Percentiles rank a stretch among this genome's conserved stretches.
phyloP scores from a whole-genome alignment of 2,329 filamentous ascomycete genomes.

The Dactylellina drechsleri region DNA sequence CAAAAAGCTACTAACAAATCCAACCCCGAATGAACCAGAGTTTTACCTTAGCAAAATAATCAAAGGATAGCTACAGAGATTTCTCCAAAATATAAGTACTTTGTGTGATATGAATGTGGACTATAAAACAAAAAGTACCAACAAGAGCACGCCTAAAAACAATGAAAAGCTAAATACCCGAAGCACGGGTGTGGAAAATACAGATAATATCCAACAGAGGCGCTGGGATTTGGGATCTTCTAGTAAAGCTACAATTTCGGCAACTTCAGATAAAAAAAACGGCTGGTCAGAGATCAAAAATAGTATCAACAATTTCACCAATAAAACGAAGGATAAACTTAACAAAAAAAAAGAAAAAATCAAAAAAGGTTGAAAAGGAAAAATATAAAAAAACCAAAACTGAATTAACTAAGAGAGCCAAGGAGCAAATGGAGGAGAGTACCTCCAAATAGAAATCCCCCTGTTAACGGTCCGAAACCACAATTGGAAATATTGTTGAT shows the following conservation, averaged over 20 bases:
- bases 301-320: neutral
- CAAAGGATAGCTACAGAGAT: too few species aligned
- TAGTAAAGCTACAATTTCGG: neutral
- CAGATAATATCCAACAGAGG: neutral
- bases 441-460: too few species aligned
- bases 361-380: neutral
- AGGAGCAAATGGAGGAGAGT: neutral
- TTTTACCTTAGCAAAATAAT: too few species aligned
- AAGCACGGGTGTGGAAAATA: too few species aligned
- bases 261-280: slow-evolving; percentile 13
- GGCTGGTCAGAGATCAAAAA: slow-evolving; percentile 16
- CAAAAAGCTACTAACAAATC: too few species aligned
- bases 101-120: neutral
- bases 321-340: slow-evolving; percentile 5
- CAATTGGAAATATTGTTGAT: neutral
- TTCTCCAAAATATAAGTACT: too few species aligned
- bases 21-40: too few species aligned
- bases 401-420: slow-evolving; percentile 13
- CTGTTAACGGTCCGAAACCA: neutral
- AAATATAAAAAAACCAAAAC: slow-evolving; percentile 10
- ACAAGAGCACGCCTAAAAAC: neutral
- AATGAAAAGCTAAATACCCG: too few species aligned
- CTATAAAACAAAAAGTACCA: neutral
- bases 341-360: neutral
- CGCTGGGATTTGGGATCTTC: neutral